Evolutionary conservation across 148 eudicot species (phyloP).

Genomic region (Persicaria maculosa): DNA sequence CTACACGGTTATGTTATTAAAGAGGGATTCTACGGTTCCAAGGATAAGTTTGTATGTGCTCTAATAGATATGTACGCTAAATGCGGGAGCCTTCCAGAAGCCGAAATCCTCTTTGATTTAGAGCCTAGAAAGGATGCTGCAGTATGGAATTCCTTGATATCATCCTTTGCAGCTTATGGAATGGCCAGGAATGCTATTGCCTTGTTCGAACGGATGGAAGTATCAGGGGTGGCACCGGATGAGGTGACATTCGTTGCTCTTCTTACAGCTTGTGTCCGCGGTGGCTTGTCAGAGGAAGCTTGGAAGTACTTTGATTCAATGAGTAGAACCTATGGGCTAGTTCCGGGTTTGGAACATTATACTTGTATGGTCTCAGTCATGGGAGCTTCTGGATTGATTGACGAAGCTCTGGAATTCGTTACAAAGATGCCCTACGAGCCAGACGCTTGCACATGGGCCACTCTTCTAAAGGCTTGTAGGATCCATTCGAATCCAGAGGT

Average conservation of each 20-base stretch:
- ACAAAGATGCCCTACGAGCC: conserved; percentile 40
- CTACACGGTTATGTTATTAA: conserved; percentile 41
- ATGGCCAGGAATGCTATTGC: conserved; percentile 34
- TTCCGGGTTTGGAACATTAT: conserved; percentile 52
- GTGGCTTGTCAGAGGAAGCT: conserved; percentile 41
- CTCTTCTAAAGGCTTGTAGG: conserved; percentile 47
- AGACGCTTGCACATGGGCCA: conserved; percentile 48
- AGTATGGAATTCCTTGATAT: conserved; percentile 54
- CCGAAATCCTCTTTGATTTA: conserved; percentile 20
- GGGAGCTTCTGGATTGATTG: conserved; percentile 40
- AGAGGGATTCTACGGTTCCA: conserved; percentile 23
- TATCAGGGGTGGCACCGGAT: conserved; percentile 30
- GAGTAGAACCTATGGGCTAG: conserved; percentile 26
- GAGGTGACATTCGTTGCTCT: conserved; percentile 38
- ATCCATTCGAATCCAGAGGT: conserved; percentile 32
- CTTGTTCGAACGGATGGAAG: conserved; percentile 36
- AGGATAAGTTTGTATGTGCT: conserved; percentile 27
- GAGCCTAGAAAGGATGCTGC: conserved; percentile 26
- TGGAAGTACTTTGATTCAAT: conserved; percentile 39
- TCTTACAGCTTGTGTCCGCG: conserved; percentile 52
- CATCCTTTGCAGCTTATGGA: conserved; percentile 42
- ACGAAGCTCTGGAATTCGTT: conserved; percentile 38
- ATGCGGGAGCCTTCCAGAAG: conserved; percentile 37
- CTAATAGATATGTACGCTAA: conserved; percentile 44
- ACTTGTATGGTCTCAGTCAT: conserved; percentile 43